phyloP scores from a whole-genome alignment of 2,329 filamentous ascomycete species.

The Phyllachora maydis region DNA sequence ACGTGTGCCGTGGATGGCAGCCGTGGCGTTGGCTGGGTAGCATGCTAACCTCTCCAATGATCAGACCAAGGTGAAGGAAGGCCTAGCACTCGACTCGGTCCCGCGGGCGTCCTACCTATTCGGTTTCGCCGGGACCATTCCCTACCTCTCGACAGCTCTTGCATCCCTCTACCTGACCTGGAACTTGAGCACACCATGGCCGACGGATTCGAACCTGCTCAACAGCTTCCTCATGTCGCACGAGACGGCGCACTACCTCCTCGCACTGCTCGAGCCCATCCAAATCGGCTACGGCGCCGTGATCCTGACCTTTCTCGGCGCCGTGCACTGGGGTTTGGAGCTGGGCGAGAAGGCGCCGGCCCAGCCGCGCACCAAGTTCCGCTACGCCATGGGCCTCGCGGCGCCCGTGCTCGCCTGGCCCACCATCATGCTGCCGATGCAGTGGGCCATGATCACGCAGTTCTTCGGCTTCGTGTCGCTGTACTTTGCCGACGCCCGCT shows the following conservation, averaged over 20 bases:
- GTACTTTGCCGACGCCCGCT: conserved; percentile 67
- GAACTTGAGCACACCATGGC: conserved; percentile 51
- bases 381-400: conserved; percentile 67
- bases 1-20: no score
- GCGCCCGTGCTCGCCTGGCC: conserved; percentile 76
- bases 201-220: conserved; percentile 37
- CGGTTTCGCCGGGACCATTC: conserved; percentile 59
- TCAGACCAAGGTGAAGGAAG: conserved; percentile 45
- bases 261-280: conserved; percentile 63
- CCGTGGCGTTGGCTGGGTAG: no score
- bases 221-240: conserved; percentile 46
- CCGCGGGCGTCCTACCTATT: conserved; percentile 47
- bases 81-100: conserved; percentile 42
- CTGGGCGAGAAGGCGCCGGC: conserved; percentile 49
- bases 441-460: conserved; percentile 70
- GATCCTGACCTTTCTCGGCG: conserved; percentile 84
- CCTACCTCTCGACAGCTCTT: conserved; percentile 69
- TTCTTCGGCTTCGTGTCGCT: conserved; percentile 70
- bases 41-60: background rate
- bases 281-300: conserved; percentile 85
- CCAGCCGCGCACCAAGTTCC: conserved; percentile 44
- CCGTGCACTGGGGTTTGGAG: conserved; percentile 83
- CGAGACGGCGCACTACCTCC: conserved; percentile 48
- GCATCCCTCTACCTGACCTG: conserved; percentile 68
- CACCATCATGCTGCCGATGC: conserved; percentile 63